Evolutionary conservation across 306 rosid species (phyloP).

Genomic region (Parietaria judaica): DNA sequence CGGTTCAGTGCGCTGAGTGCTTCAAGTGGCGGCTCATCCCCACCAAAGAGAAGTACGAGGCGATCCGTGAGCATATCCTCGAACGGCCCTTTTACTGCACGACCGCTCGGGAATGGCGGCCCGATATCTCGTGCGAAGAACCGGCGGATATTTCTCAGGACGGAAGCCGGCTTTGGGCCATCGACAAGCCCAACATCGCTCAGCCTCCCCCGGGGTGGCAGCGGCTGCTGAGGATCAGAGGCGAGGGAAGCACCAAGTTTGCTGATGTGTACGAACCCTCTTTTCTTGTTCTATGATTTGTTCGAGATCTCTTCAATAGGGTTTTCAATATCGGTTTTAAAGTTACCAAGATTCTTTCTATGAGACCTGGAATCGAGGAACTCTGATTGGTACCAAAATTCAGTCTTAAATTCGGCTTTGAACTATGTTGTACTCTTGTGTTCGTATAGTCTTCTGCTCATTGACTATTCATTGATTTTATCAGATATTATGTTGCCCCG

Average conservation of each 20-base stretch:
- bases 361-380: not conserved
- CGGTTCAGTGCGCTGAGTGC: slow-evolving; percentile 86
- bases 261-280: slow-evolving; percentile 67
- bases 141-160: slow-evolving; percentile 84
- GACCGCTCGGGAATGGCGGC: slow-evolving; percentile 78
- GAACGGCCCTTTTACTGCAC: slow-evolving; percentile 67
- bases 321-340: not conserved
- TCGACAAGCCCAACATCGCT: slow-evolving; percentile 89
- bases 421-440: too few species aligned
- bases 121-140: slow-evolving; percentile 68
- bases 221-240: slow-evolving; percentile 68
- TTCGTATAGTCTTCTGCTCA: not conserved
- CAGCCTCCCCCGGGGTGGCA: slow-evolving; percentile 92
- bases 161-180: slow-evolving; percentile 87
- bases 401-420: not conserved
- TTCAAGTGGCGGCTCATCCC: slow-evolving; percentile 96
- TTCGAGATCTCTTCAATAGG: not conserved
- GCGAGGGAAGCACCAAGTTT: slow-evolving; percentile 86
- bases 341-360: not conserved
- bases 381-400: not conserved
- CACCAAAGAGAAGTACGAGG: slow-evolving; percentile 80
- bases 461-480: slow-evolving; percentile 5
- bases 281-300: not conserved
- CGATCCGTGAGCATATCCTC: slow-evolving; percentile 70
- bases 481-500: slow-evolving; percentile 83